Conservation (phyloP, 1,284 basidiomycete genomes). For the Chiua sp. region DNA sequence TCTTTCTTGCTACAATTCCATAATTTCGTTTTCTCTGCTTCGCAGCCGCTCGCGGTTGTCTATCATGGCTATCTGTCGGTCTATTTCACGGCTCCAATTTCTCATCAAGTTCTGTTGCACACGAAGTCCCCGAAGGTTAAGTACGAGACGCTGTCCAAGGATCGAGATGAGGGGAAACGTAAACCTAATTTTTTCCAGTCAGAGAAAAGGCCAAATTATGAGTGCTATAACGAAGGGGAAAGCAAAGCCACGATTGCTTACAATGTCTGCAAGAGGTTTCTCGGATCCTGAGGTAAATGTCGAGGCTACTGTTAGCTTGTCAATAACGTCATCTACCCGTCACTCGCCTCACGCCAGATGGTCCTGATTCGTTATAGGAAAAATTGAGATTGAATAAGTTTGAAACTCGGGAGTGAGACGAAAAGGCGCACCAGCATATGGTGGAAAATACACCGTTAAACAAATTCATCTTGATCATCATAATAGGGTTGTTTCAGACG, state of each 20-base stretch:
- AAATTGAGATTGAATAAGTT: too few relatives aligned
- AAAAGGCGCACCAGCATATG: neutral
- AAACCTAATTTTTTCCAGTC: constrained; percentile 4
- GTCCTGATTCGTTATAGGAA: neutral
- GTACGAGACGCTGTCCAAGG: constrained; percentile 30
- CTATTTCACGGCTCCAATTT: constrained; percentile 15
- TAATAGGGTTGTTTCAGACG: too few relatives aligned
- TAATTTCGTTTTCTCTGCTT: too few relatives aligned
- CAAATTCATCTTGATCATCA: neutral
- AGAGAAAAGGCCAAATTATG: too few relatives aligned
- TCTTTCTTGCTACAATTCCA: too few relatives aligned
- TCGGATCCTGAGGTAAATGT: constrained; percentile 21
- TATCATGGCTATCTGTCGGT: constrained; percentile 17
- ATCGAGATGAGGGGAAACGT: constrained; percentile 15
- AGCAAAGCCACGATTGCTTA: constrained; percentile 9
- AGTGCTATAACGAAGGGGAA: too few relatives aligned
- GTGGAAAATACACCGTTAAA: neutral
- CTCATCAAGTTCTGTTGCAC: neutral
- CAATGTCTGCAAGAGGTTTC: constrained; percentile 13
- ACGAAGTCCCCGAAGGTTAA: constrained; percentile 25
- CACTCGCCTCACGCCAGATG: neutral
- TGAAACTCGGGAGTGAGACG: too few relatives aligned
- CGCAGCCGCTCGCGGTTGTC: too few relatives aligned
- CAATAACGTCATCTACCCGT: too few relatives aligned
- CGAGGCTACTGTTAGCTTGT: too few relatives aligned